Percentiles rank a stretch among this genome's conserved stretches.
Evolutionary conservation across 495 filamentous ascomycete genomes (phyloP).

Genomic region (Penicillium tannophilum): DNA sequence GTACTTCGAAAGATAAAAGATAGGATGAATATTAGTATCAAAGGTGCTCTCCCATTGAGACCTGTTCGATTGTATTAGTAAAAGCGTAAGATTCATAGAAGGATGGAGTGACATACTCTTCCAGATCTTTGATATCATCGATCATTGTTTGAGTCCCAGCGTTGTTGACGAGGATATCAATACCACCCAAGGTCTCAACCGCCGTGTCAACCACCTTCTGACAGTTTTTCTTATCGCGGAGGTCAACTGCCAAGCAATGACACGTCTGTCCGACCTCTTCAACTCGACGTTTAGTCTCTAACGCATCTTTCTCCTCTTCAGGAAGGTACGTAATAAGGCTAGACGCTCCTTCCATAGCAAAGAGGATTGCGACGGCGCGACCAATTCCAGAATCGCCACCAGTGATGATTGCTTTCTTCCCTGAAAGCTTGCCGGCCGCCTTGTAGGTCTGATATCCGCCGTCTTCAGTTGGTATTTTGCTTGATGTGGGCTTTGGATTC

Average conservation of each 20-base stretch:
- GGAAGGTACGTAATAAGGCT: conserved; percentile 74
- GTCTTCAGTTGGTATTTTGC: conserved; percentile 68
- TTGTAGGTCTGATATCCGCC: conserved; percentile 75
- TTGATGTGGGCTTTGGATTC: conserved; percentile 60
- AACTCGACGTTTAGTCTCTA: conserved; percentile 70
- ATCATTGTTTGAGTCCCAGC: conserved; percentile 76
- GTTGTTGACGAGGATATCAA: conserved; percentile 84
- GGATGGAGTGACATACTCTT: conserved; percentile 54
- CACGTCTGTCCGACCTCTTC: conserved; percentile 65
- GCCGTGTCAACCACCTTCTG: conserved; percentile 68
- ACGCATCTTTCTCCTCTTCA: conserved; percentile 75
- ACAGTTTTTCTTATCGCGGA: conserved; percentile 66
- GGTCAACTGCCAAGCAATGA: conserved; percentile 60
- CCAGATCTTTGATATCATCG: conserved; percentile 68
- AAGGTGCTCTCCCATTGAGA: conserved; percentile 52
- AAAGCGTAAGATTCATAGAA: conserved; percentile 19
- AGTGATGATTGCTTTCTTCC: conserved; percentile 78
- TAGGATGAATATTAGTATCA: conserved; percentile 60
- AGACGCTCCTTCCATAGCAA: conserved; percentile 81
- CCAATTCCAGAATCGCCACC: conserved; percentile 85
- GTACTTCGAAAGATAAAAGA: conserved; percentile 44
- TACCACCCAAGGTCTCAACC: conserved; percentile 60
- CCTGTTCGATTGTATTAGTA: conserved; percentile 39
- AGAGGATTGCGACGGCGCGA: conserved; percentile 74
- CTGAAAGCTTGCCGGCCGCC: conserved; percentile 74